These are phyloP conservation scores for Paxillus rubicundulus DNA, from an alignment of 768 basidiomycete genomes.

Conservation along the genomic window DNA sequence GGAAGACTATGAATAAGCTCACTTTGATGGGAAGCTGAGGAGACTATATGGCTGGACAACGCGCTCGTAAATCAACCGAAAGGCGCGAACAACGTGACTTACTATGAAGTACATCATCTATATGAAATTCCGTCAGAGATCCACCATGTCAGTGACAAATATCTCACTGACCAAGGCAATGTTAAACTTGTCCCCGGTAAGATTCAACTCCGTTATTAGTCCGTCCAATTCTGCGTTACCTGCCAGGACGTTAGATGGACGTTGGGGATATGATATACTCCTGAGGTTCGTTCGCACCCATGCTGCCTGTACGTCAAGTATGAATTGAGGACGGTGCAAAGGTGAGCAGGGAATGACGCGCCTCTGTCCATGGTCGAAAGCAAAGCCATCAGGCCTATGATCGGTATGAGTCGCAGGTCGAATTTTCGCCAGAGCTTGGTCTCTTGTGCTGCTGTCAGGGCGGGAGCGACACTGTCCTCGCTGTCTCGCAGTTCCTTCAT, in stretches of 20 bases:
- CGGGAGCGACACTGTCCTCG: not conserved
- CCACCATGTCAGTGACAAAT: slow-evolving; percentile 27
- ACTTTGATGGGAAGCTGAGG: slow-evolving; percentile 71
- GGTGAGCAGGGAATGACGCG: slow-evolving; percentile 14
- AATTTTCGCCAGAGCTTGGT: slow-evolving; percentile 55
- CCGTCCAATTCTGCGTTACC: slow-evolving; percentile 72
- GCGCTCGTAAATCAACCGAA: slow-evolving; percentile 38
- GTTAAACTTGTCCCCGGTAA: slow-evolving; percentile 61
- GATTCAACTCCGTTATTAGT: slow-evolving; percentile 49
- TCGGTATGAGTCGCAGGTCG: slow-evolving; percentile 56
- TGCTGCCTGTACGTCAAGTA: slow-evolving; percentile 50
- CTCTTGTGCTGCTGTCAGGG: slow-evolving; percentile 40
- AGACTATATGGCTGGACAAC: slow-evolving; percentile 30
- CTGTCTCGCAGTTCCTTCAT: too few species aligned
- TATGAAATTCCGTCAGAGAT: not conserved
- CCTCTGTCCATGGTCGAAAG: slow-evolving; percentile 66
- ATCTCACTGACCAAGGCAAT: slow-evolving; percentile 51
- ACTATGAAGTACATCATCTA: slow-evolving; percentile 75
- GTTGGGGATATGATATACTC: too few species aligned
- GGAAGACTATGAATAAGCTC: slow-evolving; percentile 5
- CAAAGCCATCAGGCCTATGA: slow-evolving; percentile 58
- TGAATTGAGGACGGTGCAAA: not conserved
- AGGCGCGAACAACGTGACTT: slow-evolving; percentile 18
- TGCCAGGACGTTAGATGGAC: not conserved
- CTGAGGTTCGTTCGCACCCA: slow-evolving; percentile 39